Conservation (phyloP, 371 early-diverging fungal species). For the Mucor sp. region DNA sequence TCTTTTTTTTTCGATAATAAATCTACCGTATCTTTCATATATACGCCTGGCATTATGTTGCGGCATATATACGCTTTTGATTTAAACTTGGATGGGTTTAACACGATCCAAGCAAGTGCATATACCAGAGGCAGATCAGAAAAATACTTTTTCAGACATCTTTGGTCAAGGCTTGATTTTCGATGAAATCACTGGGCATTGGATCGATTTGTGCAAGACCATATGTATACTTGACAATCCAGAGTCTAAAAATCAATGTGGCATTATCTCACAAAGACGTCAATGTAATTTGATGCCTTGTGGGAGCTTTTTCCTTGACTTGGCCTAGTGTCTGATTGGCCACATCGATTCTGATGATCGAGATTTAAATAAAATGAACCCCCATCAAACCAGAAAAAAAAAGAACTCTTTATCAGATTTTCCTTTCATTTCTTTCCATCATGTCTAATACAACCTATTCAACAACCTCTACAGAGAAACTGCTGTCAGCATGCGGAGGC, state of each 20-base stretch:
- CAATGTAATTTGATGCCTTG: neutral
- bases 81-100: too few species aligned
- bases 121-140: too few species aligned
- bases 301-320: neutral
- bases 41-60: neutral
- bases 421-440: neutral
- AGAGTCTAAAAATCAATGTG: neutral
- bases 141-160: too few species aligned
- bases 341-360: neutral
- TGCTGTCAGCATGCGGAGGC: conserved; percentile 78
- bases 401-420: conserved; percentile 6
- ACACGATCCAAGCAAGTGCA: too few species aligned
- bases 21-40: neutral
- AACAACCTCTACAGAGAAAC: conserved; percentile 40
- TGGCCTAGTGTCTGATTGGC: neutral
- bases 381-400: neutral
- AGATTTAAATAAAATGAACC: neutral
- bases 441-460: conserved; percentile 1
- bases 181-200: too few species aligned
- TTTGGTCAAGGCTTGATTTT: too few species aligned
- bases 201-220: too few species aligned
- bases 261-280: neutral
- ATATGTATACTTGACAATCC: neutral
- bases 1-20: neutral
- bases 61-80: too few species aligned